Conservation (phyloP, 331 rosid species). For the Pyrus hybrid region DNA sequence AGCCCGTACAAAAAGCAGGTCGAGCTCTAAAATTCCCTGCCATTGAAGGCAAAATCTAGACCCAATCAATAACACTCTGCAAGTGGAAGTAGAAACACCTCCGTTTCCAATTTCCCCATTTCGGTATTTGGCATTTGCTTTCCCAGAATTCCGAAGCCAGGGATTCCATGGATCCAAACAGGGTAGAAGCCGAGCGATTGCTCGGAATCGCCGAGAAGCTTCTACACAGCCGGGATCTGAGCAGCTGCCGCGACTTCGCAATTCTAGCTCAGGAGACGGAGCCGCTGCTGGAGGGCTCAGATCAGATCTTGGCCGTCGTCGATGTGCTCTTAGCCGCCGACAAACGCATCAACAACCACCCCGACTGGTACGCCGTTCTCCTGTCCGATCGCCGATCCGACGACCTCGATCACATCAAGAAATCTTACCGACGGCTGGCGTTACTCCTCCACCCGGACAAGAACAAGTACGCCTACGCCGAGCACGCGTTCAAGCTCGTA, state of each 20-base stretch:
- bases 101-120: background rate
- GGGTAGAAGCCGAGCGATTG: slow-evolving; percentile 74
- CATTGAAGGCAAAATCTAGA: no score
- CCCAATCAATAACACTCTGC: background rate
- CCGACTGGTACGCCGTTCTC: slow-evolving; percentile 78
- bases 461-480: slow-evolving; percentile 58
- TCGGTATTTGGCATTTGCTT: background rate
- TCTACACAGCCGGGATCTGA: slow-evolving; percentile 57
- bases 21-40: no score
- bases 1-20: no score
- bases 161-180: slow-evolving; percentile 20
- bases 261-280: slow-evolving; percentile 83
- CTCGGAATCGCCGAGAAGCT: slow-evolving; percentile 79
- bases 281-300: slow-evolving; percentile 81
- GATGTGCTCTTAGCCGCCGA: slow-evolving; percentile 74
- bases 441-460: slow-evolving; percentile 82
- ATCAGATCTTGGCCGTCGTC: slow-evolving; percentile 80
- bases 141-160: background rate
- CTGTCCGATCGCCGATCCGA: slow-evolving; percentile 52
- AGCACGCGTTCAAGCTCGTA: slow-evolving; percentile 72
- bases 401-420: slow-evolving; percentile 49
- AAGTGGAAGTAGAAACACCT: background rate
- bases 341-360: slow-evolving; percentile 43
- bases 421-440: slow-evolving; percentile 67
- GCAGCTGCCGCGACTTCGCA: slow-evolving; percentile 68